Evolutionary conservation across 2,329 filamentous ascomycete genomes (phyloP).

Genomic region (Fusarium nurragi): DNA sequence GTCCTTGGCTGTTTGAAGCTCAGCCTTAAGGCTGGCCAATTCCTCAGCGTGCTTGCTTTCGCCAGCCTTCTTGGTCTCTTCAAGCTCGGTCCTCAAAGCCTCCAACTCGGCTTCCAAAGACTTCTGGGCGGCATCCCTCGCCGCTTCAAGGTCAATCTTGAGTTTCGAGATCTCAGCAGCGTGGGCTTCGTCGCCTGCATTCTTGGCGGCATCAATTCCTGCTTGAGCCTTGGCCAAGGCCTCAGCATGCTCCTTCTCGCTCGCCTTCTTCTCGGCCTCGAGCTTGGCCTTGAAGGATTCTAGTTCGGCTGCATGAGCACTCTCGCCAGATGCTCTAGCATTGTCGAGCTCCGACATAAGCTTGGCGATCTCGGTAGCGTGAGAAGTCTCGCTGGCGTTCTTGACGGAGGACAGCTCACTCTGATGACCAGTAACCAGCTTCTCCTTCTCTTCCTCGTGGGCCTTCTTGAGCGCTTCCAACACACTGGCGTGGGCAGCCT

Average conservation of each 20-base stretch:
- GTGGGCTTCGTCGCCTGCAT: conserved; percentile 46
- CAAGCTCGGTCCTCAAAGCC: conserved; percentile 54
- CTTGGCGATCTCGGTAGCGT: conserved; percentile 44
- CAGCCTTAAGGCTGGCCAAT: conserved; percentile 47
- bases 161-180: conserved; percentile 46
- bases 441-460: conserved; percentile 52
- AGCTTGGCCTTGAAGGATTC: conserved; percentile 55
- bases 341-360: conserved; percentile 45
- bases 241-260: conserved; percentile 47
- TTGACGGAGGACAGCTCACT: conserved; percentile 46
- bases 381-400: conserved; percentile 43
- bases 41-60: conserved; percentile 49
- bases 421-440: conserved; percentile 45
- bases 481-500: conserved; percentile 55
- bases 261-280: conserved; percentile 55
- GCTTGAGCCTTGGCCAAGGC: conserved; percentile 46
- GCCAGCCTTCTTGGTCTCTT: conserved; percentile 55
- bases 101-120: conserved; percentile 52
- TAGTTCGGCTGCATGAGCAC: conserved; percentile 47
- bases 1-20: conserved; percentile 39
- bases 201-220: conserved; percentile 47
- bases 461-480: conserved; percentile 56
- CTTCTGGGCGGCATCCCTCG: conserved; percentile 46
- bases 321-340: conserved; percentile 48
- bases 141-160: conserved; percentile 44